Conservation (phyloP, 129 eudicot genomes). For the Calendula officinalis region DNA sequence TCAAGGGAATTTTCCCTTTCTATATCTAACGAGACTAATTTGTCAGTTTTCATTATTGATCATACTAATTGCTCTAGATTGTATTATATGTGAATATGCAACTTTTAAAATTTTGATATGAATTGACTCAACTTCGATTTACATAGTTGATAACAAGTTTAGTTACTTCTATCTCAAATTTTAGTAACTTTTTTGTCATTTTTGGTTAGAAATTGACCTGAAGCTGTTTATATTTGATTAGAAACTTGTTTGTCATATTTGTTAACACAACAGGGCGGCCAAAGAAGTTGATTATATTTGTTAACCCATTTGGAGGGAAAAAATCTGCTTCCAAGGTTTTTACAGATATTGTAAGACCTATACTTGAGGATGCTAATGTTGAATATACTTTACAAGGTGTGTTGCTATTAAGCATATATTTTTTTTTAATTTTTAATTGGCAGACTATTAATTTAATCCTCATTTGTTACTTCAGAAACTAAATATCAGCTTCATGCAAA, state of each 20-base stretch:
- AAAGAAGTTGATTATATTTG: constrained; percentile 69
- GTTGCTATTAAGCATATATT: constrained; percentile 17
- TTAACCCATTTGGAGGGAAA: constrained; percentile 86
- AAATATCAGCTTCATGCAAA: constrained; percentile 81
- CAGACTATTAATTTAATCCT: constrained; percentile 20
- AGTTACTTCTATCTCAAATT: too few relatives aligned
- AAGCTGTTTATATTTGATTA: background rate
- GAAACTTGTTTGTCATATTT: background rate
- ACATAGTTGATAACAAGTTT: too few relatives aligned
- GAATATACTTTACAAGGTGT: constrained; percentile 65
- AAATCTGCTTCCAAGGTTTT: constrained; percentile 74
- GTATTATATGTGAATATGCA: too few relatives aligned
- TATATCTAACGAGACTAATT: too few relatives aligned
- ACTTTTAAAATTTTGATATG: too few relatives aligned
- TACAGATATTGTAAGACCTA: constrained; percentile 55
- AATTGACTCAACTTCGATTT: too few relatives aligned
- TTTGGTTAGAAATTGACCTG: background rate
- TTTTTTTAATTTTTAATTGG: background rate
- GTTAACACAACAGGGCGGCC: constrained; percentile 56
- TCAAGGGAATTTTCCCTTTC: too few relatives aligned
- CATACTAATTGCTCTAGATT: too few relatives aligned
- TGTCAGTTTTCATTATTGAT: too few relatives aligned
- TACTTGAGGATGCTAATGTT: constrained; percentile 79
- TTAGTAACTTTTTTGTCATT: background rate
- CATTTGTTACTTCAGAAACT: constrained; percentile 52